phyloP scores from a whole-genome alignment of 2,329 filamentous ascomycete species.

The Claviceps africana region DNA sequence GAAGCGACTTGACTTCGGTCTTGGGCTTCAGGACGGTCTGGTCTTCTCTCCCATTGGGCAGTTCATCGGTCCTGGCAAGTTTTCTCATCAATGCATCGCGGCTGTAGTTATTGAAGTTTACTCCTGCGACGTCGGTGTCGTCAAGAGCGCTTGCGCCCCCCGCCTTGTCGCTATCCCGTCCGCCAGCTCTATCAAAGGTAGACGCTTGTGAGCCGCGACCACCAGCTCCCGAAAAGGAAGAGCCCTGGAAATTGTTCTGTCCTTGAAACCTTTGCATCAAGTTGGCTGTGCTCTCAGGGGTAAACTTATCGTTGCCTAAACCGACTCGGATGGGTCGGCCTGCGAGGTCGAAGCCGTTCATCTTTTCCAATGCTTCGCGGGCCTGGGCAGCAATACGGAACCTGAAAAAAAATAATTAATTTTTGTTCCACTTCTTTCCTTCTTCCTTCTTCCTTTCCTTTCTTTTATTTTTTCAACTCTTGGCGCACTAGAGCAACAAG shows the following conservation, averaged over 20 bases:
- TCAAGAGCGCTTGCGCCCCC: conserved; percentile 88
- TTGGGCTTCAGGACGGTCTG: conserved; percentile 63
- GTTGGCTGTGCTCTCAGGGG: conserved; percentile 87
- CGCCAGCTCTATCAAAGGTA: conserved; percentile 81
- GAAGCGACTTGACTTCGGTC: conserved; percentile 63
- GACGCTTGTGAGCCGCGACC: conserved; percentile 74
- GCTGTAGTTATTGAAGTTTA: conserved; percentile 99
- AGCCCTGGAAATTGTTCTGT: conserved; percentile 73
- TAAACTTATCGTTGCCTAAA: conserved; percentile 99
- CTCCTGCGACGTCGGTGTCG: conserved; percentile 92
- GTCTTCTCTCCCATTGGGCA: conserved; percentile 50
- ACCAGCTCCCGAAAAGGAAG: conserved; percentile 78
- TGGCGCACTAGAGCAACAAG: too few species aligned
- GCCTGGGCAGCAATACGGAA: conserved; percentile 84
- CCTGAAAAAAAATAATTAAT: conserved; percentile 34
- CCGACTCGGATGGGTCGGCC: conserved; percentile 95
- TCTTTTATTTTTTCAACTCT: too few species aligned
- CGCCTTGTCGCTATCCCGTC: conserved; percentile 77
- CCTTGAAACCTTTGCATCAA: conserved; percentile 84
- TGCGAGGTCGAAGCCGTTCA: conserved; percentile 98
- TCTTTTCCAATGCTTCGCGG: conserved; percentile 90
- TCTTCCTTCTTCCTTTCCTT: too few species aligned
- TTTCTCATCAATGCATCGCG: conserved; percentile 97
- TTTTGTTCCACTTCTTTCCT: too few species aligned
- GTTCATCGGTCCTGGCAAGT: conserved; percentile 87